Percentiles rank a stretch among this genome's conserved stretches.
Conservation (phyloP, 495 filamentous ascomycete species). For the Aspergillus baeticus region DNA sequence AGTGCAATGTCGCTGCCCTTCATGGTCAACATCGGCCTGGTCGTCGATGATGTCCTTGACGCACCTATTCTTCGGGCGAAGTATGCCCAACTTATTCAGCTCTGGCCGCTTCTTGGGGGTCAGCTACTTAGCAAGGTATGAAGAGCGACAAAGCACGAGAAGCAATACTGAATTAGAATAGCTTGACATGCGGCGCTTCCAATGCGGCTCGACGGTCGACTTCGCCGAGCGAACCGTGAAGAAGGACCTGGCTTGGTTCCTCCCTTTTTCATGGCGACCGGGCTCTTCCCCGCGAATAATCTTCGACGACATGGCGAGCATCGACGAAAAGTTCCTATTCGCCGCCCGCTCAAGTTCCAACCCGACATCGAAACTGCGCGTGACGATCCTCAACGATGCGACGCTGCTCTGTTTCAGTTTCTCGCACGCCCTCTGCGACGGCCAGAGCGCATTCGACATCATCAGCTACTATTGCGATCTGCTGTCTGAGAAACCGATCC, state of each 20-base stretch:
- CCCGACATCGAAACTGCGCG: not conserved
- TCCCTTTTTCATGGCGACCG: not conserved
- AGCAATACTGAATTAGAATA: too few relatives aligned
- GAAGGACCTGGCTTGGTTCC: not conserved
- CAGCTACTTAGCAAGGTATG: not conserved
- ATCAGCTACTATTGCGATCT: not conserved
- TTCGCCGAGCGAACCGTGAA: not conserved
- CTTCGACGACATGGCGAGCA: not conserved
- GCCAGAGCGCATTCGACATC: not conserved
- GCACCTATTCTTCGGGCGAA: not conserved
- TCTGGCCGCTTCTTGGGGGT: not conserved
- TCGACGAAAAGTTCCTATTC: conserved; percentile 3
- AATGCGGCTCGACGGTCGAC: not conserved
- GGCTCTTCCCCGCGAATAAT: not conserved
- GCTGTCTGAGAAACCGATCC: not conserved
- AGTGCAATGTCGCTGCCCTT: not conserved
- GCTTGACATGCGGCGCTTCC: not conserved
- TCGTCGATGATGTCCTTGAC: not conserved
- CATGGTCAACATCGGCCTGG: not conserved
- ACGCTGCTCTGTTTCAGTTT: conserved; percentile 1
- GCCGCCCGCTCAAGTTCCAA: not conserved
- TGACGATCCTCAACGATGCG: not conserved
- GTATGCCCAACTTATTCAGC: not conserved
- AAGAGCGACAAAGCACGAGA: not conserved
- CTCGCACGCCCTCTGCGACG: not conserved